phyloP scores from a whole-genome alignment of 208 protist species.

The Acanthamoeba lenticulata region DNA sequence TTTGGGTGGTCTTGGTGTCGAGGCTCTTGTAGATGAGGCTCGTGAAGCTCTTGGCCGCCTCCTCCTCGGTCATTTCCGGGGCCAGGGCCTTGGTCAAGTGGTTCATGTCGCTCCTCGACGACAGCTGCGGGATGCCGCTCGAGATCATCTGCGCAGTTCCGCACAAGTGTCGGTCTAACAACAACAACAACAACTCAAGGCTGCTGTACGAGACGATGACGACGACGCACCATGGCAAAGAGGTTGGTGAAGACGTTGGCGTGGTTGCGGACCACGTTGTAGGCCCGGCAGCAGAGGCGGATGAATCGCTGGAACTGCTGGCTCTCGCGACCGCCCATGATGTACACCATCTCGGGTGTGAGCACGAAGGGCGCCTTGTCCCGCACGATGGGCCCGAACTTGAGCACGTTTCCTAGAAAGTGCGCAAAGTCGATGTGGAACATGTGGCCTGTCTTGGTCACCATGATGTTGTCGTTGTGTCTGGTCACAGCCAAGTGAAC shows the following conservation, averaged over 20 bases:
- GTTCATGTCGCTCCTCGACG: conserved; percentile 70
- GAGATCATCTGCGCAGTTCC: conserved; percentile 77
- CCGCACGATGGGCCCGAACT: background rate
- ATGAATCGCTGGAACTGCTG: conserved; percentile 81
- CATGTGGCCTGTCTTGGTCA: conserved; percentile 83
- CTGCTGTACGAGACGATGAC: too few species aligned
- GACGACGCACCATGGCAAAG: conserved; percentile 81
- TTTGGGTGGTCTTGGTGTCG: conserved; percentile 80
- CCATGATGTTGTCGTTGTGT: conserved; percentile 90
- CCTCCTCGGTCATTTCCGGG: conserved; percentile 72
- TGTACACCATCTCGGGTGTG: conserved; percentile 77
- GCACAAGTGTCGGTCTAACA: too few species aligned
- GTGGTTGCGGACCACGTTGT: conserved; percentile 84
- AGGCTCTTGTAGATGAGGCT: conserved; percentile 81
- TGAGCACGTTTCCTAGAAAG: conserved; percentile 90
- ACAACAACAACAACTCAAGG: too few species aligned
- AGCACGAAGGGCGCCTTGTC: conserved; percentile 87
- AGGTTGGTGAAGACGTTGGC: conserved; percentile 87
- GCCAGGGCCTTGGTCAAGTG: conserved; percentile 72
- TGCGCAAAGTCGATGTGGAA: conserved; percentile 94
- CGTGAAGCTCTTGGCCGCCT: conserved; percentile 74
- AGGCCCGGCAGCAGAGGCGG: conserved; percentile 81
- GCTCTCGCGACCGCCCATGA: conserved; percentile 2
- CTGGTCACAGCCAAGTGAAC: background rate
- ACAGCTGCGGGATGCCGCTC: conserved; percentile 81